Evolutionary conservation across 139 green algal species (phyloP).

Genomic region (Haematococcus sp.): DNA sequence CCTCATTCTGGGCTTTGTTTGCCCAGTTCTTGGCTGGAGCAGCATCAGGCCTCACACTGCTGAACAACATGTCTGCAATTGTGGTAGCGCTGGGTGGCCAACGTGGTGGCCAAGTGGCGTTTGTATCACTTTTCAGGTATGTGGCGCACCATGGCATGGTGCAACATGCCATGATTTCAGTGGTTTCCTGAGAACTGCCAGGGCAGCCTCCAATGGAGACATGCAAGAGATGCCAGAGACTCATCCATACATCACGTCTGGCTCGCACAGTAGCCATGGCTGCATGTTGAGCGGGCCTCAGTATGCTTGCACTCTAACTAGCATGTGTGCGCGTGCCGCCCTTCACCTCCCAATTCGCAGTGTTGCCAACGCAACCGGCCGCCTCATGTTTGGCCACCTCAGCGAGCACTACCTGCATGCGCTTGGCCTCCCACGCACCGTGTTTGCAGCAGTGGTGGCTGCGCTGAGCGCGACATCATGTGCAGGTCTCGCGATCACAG

Average conservation of each 20-base stretch:
- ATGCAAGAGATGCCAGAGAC: no score
- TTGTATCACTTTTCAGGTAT: slow-evolving; percentile 79
- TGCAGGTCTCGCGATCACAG: neutral
- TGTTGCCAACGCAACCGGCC: slow-evolving; percentile 26
- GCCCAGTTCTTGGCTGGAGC: neutral
- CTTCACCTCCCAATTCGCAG: no score
- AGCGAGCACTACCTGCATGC: slow-evolving; percentile 50
- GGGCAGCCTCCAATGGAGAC: no score
- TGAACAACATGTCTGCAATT: slow-evolving; percentile 81
- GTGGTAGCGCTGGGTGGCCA: slow-evolving; percentile 47
- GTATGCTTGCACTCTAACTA: no score
- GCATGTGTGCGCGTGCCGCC: no score
- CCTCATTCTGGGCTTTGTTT: slow-evolving; percentile 1
- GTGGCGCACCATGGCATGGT: slow-evolving; percentile 6
- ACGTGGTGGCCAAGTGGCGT: slow-evolving; percentile 21
- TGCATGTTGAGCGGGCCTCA: no score
- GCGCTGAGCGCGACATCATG: slow-evolving; percentile 3
- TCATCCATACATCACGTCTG: no score
- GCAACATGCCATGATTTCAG: no score
- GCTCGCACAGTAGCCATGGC: no score
- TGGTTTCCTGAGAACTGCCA: no score
- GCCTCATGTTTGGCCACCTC: slow-evolving; percentile 55
- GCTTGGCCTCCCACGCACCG: slow-evolving; percentile 39
- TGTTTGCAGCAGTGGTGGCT: slow-evolving; percentile 38
- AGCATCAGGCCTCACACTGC: slow-evolving; percentile 52